Conservation (phyloP, 805 yeast species). For the Metschnikowia orientalis region DNA sequence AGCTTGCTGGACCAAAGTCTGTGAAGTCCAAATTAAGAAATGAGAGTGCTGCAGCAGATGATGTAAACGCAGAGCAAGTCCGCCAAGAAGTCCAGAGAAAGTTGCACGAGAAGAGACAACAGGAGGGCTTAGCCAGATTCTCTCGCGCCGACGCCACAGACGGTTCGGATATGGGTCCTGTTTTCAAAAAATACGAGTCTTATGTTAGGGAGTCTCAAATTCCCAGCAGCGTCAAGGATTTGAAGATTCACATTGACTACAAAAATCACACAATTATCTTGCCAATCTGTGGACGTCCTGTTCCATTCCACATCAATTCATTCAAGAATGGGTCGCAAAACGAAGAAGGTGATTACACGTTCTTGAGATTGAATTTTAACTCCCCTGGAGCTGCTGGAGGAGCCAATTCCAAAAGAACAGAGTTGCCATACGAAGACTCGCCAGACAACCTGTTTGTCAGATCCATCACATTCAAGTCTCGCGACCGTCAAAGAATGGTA, state of each 20-base stretch:
- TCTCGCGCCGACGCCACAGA: slow-evolving; percentile 73
- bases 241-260: slow-evolving; percentile 81
- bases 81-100: slow-evolving; percentile 79
- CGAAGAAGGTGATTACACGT: slow-evolving; percentile 94
- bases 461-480: slow-evolving; percentile 81
- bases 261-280: slow-evolving; percentile 83
- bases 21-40: slow-evolving; percentile 76
- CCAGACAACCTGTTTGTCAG: slow-evolving; percentile 83
- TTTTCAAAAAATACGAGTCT: slow-evolving; percentile 91
- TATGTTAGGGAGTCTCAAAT: slow-evolving; percentile 91
- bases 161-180: slow-evolving; percentile 56
- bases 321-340: slow-evolving; percentile 92
- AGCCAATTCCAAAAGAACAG: slow-evolving; percentile 61
- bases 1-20: slow-evolving; percentile 54
- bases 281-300: slow-evolving; percentile 94
- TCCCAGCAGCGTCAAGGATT: slow-evolving; percentile 75
- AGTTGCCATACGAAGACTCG: slow-evolving; percentile 86
- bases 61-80: slow-evolving; percentile 60
- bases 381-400: slow-evolving; percentile 82
- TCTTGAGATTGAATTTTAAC: slow-evolving; percentile 83
- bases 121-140: slow-evolving; percentile 79
- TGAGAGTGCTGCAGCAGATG: slow-evolving; percentile 69
- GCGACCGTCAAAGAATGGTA: slow-evolving; percentile 85
- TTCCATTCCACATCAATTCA: slow-evolving; percentile 93
- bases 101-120: slow-evolving; percentile 78